phyloP scores from a whole-genome alignment of 257 asterid genomes.

The Jaltomata sinuosa region DNA sequence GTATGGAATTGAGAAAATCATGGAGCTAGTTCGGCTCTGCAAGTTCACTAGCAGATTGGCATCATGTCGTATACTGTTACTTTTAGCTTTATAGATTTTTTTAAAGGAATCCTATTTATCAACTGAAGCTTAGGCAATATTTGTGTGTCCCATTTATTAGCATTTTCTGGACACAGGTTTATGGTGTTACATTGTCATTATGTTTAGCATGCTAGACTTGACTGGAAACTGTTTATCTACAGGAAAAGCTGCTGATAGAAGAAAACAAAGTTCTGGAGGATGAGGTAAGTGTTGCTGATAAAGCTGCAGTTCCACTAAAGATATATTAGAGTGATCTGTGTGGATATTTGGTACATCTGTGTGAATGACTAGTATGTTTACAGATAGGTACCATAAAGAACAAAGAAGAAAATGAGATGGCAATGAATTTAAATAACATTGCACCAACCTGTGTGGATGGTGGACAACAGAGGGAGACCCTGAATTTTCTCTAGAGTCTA shows the following conservation, averaged over 20 bases:
- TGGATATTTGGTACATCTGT: not conserved
- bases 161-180: not conserved
- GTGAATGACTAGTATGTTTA: not conserved
- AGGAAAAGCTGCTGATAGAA: slow-evolving; percentile 39
- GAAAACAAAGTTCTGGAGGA: slow-evolving; percentile 37
- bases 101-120: not conserved
- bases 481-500: not conserved
- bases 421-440: not conserved
- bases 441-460: not conserved
- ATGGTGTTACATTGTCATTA: not conserved
- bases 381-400: not conserved
- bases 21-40: not conserved
- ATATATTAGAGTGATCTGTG: not conserved
- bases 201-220: not conserved
- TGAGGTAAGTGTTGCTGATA: slow-evolving; percentile 15
- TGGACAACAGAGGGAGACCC: not conserved
- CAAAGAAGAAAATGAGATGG: not conserved
- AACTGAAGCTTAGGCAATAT: not conserved
- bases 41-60: not conserved
- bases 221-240: not conserved
- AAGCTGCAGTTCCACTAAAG: not conserved
- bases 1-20: not conserved
- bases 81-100: not conserved
- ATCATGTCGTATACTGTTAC: not conserved
- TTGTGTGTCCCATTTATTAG: not conserved